Base-by-base conservation (phyloP, 768 basidiomycete genomes). In the Boletus patriciae region DNA sequence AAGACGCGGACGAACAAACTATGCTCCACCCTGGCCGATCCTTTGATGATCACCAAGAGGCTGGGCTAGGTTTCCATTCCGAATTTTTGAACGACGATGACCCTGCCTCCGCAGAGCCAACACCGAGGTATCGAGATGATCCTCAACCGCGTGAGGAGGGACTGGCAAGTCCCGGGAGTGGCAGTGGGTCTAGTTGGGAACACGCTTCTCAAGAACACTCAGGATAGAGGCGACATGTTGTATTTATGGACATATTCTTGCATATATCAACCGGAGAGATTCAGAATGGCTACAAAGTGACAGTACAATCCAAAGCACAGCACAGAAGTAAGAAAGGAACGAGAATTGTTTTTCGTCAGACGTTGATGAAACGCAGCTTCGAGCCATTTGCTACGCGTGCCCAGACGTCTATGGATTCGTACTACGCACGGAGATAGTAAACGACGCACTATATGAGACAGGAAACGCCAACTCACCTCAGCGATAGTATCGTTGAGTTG, bases 11-110 rank as follows among this genome's bases (percentile, higher is more conserved):
- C 64, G 94, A 94, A 67, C 79, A 80, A 60, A 86, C 86, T 0
- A 82, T 81, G 31, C 75, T 95, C 50, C 78, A 79, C 7, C 66
- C 71, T 21, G 73, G 75, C 29, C 59, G 38, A 42, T 71, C 66
- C 29, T 73, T 74, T 7, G 59, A 65, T 43, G 72, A 72, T 36
- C 75, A 57, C 55, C 66, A 69, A 37, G 74, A 73, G 13, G 77
- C 75, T 2, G 73, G 62, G 25, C 62, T 84, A 2, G 82, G 78
- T 3, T 88, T 87, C 72, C 91, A 94, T 69, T 84, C 90, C 36
- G 90, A 84, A 29, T 92, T 92, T 75, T 72, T 92, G 66, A 90
- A 90, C 25, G 92, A 94, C 66, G 91, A 92, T 58, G 86, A 87
- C 19, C 69, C 74, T n/a, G 61, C 67, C 0, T 66, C 71, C 8